Evolutionary conservation across 352 stramenopile genomes (phyloP), one percentile per base, ranked within the genome.

Genomic region (Phytopythium sindhum): DNA sequence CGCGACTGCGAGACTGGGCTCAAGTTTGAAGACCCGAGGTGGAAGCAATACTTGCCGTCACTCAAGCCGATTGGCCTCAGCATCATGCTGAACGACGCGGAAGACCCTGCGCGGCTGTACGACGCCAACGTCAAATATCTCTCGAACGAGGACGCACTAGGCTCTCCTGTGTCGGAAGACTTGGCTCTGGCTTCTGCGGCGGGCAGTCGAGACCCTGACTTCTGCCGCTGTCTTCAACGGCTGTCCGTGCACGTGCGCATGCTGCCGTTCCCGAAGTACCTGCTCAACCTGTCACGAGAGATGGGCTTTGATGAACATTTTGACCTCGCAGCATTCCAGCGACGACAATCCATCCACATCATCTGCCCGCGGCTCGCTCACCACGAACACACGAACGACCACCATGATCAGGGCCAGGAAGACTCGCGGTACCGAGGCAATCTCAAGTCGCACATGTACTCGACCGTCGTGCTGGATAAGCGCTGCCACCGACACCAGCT

Each of bases 11-110:
- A 87, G 41, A 96, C 87, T 10, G 85, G 85, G 24, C 62, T 94
- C 24, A 91, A 92, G 67, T 96, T 96, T 57, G 87, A 96, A 68
- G 84, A 96, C 33, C 87, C 87, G 26, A 92, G 91, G 63, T 96
- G 87, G 87, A 79, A 78, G 47, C 75, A 90, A 29, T 75, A 96
- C 60, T 67, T 96, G 21, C 45, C 84, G 37, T 91, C 79, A 12
- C 80, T 96, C 14, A 96, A 96, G 35, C 85, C 87, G 0, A 78
- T 96, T 21, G 87, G 85, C 10, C 76, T 96, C 17, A 75, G 78
- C 4, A 94, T 94, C 29, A 70, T 96, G 63, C 72, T 94, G 2
- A 93, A 93, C 58, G 84, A 96, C 52, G 66, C 83, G 4, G 83
- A 91, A 65, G 77, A 95, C 50, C 80, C 84, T 19, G 79, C 72